Base-by-base conservation (phyloP, 176 grass and related monocot species). In the Juncus inflexus region DNA sequence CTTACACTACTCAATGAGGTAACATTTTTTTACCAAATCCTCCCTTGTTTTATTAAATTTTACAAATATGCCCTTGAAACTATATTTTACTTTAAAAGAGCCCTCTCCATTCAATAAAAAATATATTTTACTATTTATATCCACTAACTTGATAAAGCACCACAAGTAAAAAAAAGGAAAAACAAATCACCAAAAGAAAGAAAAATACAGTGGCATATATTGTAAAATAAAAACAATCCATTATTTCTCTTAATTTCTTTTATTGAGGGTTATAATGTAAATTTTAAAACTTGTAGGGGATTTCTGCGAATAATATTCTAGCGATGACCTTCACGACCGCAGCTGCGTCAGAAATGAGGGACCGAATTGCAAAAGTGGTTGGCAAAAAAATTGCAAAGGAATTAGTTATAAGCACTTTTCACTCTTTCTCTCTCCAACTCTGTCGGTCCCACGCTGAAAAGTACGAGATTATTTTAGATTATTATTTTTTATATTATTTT, bases 271-370 rank as follows among this genome's bases (percentile, higher is more conserved):
- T 9, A 47, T 47, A 47, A 47, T 47, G 19, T 40, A 58, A 42
- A 4, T 57, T 9, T 59, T 47, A 10, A 60, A 58, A 74, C 53
- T 39, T 47, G 50, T 62, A 89, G 91, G 87, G 79, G 58, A 78
- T 96, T 67, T 60, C 62, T 64, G 84, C 87, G 42, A 75, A 82
- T 37, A 90, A 88, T 63, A 90, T 90, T 67, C 84, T 96, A 53
- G 91, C 87, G 16, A 91, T 96, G 91, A 96, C 91, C 53, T 96
- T 96, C 76, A 96, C 91, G 61, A 96, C 74, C 11, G 87, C 87
- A 50, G 91, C 91, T 51, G 84, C 84, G 40, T 88, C 91, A 13
- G 87, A 96, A 80, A 96, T 96, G 87, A 80, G 91, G 71, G 91
- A 90, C 65, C 74, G 81, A 37, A 85, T 96, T 63, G 81, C 79